Evolutionary conservation across 257 asterid genomes (phyloP).

Genomic region (Primulina tabacum): DNA sequence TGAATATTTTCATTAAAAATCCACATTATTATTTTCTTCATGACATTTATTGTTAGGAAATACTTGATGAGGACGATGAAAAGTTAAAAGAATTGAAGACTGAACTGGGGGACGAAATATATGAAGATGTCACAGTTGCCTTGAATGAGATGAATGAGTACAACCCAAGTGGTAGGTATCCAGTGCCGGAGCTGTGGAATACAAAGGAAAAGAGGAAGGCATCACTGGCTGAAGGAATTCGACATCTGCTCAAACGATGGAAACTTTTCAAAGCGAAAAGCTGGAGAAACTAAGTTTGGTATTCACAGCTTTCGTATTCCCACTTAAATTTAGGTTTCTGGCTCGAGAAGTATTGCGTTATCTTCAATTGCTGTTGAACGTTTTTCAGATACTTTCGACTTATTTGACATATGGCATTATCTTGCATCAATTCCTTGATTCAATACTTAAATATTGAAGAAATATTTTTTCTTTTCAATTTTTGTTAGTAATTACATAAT

Average conservation of each 20-base stretch:
- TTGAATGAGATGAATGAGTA: conserved; percentile 50
- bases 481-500: too few relatives aligned
- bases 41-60: conserved; percentile 33
- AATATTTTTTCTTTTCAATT: too few relatives aligned
- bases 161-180: conserved; percentile 67
- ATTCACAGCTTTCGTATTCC: background rate
- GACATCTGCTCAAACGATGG: conserved; percentile 44
- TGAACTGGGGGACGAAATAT: conserved; percentile 42
- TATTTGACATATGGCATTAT: too few relatives aligned
- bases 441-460: too few relatives aligned
- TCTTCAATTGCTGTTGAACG: too few relatives aligned
- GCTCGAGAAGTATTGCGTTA: too few relatives aligned
- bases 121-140: conserved; percentile 36
- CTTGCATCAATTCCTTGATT: too few relatives aligned
- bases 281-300: conserved; percentile 29
- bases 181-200: conserved; percentile 56
- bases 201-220: conserved; percentile 35
- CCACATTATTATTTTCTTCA: background rate
- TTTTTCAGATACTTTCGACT: too few relatives aligned
- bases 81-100: conserved; percentile 41
- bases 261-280: conserved; percentile 32
- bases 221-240: conserved; percentile 40
- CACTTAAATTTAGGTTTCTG: background rate
- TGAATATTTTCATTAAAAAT: background rate
- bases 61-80: conserved; percentile 48